A percentile compares a stretch with the other conserved stretches of the same genome.
Conservation (phyloP, 2,329 filamentous ascomycete genomes). For the Clarireedia hainanense region DNA sequence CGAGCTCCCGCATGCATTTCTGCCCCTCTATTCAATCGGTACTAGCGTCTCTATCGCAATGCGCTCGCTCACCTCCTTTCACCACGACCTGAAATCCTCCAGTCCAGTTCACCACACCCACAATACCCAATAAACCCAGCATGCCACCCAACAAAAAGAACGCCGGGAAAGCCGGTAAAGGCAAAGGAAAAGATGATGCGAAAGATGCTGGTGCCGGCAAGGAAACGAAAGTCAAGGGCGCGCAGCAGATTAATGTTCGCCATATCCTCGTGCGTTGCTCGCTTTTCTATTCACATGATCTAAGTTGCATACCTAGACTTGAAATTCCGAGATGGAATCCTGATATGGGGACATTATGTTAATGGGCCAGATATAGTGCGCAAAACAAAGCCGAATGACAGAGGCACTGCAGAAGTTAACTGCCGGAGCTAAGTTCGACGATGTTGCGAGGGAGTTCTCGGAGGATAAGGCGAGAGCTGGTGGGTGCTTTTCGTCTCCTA, state of each 20-base stretch:
- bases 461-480: constrained; percentile 70
- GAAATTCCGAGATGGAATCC: not conserved
- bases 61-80: not conserved
- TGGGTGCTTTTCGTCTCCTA: constrained; percentile 22
- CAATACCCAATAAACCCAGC: not conserved
- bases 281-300: not conserved
- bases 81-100: not conserved
- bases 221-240: constrained; percentile 46
- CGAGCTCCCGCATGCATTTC: not conserved
- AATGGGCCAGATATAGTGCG: constrained; percentile 41
- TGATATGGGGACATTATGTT: not conserved
- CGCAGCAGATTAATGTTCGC: constrained; percentile 63
- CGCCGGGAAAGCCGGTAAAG: constrained; percentile 22
- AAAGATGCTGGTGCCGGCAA: constrained; percentile 34
- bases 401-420: constrained; percentile 63
- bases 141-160: constrained; percentile 27
- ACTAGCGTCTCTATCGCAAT: not conserved
- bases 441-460: constrained; percentile 63
- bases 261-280: constrained; percentile 45
- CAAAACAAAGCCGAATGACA: constrained; percentile 71
- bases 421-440: constrained; percentile 63
- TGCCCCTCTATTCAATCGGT: not conserved
- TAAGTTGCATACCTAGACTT: not conserved
- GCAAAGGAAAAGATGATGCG: constrained; percentile 29
- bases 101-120: not conserved